These are phyloP conservation scores for Psilocybe sp. DNA, from an alignment of 768 basidiomycete genomes.

Conservation along the genomic window DNA sequence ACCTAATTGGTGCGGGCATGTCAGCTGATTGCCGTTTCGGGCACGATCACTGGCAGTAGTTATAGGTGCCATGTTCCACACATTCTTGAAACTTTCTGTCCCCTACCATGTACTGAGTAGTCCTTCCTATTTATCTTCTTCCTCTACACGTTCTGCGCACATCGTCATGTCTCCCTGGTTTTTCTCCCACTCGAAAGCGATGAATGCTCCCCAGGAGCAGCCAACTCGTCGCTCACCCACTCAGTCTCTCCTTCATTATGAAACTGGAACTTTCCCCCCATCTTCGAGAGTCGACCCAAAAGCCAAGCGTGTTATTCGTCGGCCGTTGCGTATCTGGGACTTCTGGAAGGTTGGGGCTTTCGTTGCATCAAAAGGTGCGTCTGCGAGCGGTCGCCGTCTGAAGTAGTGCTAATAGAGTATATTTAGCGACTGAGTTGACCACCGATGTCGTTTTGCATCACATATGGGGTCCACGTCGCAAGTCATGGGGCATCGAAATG, in stretches of 20 bases:
- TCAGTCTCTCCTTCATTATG: conserved; percentile 50
- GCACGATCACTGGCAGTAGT: conserved; percentile 13
- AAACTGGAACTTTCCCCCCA: conserved; percentile 65
- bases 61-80: conserved; percentile 16
- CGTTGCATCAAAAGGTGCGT: conserved; percentile 62
- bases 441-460: conserved; percentile 75
- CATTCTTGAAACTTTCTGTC: conserved; percentile 21
- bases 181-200: conserved; percentile 13
- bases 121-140: conserved; percentile 10
- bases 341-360: conserved; percentile 71
- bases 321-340: conserved; percentile 63
- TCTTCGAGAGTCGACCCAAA: conserved; percentile 71
- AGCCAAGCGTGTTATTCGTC: conserved; percentile 54
- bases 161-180: conserved; percentile 22
- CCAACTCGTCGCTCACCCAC: conserved; percentile 24
- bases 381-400: neutral
- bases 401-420: conserved; percentile 4
- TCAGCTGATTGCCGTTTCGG: conserved; percentile 21
- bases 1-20: conserved; percentile 12
- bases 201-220: conserved; percentile 14
- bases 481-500: conserved; percentile 95
- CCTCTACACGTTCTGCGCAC: conserved; percentile 8
- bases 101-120: conserved; percentile 19
- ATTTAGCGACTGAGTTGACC: conserved; percentile 44
- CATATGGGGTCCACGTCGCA: conserved; percentile 83